Conservation (phyloP, 192 early-diverging fungal genomes). For the Oehlia diaphana region DNA sequence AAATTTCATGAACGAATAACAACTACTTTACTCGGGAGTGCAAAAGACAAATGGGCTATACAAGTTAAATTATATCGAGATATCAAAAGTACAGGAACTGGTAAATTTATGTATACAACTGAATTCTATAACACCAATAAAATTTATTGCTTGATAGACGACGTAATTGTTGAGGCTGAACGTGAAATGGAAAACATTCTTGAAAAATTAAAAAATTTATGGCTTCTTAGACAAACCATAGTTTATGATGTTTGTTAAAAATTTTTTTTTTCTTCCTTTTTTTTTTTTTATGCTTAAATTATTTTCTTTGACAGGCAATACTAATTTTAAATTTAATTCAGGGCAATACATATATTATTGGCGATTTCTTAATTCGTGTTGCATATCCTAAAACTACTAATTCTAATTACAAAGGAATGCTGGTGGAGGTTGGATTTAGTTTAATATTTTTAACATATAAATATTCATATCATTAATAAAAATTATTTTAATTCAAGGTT, state of each 20-base stretch:
- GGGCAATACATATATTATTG: background rate
- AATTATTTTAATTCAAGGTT: conserved; percentile 4
- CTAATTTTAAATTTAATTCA: background rate
- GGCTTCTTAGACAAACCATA: conserved; percentile 37
- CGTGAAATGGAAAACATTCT: conserved; percentile 43
- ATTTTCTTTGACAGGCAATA: background rate
- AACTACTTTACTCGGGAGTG: background rate
- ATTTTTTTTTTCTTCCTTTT: background rate
- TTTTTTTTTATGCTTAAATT: no score
- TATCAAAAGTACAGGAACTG: background rate
- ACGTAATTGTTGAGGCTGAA: conserved; percentile 46
- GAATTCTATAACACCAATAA: background rate
- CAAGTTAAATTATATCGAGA: conserved; percentile 2
- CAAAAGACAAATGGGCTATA: background rate
- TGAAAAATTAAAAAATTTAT: conserved; percentile 42
- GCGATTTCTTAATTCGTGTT: conserved; percentile 21
- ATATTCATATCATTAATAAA: background rate
- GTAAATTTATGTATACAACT: background rate
- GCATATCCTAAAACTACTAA: background rate
- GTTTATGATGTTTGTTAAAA: conserved; percentile 36
- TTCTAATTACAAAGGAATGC: background rate
- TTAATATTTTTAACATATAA: background rate
- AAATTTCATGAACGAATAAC: conserved; percentile 3
- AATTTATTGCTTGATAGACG: conserved; percentile 45
- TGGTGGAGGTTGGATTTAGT: conserved; percentile 4